These are phyloP conservation scores for Teratosphaeria zuluensis DNA, from an alignment of 2,329 filamentous ascomycete genomes.

Conservation along the genomic window DNA sequence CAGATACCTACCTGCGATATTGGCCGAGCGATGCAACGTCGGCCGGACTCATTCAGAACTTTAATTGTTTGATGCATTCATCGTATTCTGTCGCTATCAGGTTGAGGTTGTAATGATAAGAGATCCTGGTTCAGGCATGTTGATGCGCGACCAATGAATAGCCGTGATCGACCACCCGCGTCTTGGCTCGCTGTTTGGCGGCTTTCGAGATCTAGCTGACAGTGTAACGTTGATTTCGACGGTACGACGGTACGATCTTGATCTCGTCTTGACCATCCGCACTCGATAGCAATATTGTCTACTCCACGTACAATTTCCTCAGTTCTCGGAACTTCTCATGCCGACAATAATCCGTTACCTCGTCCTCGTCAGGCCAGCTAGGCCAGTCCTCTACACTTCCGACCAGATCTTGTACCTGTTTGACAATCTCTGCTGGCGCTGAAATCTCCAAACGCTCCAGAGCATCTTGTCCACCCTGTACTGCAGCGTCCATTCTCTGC, in stretches of 20 bases:
- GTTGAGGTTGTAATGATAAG: background rate
- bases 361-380: slow-evolving; percentile 34
- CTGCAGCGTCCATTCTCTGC: background rate
- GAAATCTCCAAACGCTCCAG: slow-evolving; percentile 8
- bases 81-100: background rate
- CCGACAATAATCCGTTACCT: slow-evolving; percentile 26
- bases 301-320: background rate
- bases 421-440: slow-evolving; percentile 10
- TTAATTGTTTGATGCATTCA: background rate
- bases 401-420: slow-evolving; percentile 14
- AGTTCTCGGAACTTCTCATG: slow-evolving; percentile 1
- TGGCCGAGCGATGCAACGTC: background rate
- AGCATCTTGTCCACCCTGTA: background rate
- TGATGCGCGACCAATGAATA: background rate
- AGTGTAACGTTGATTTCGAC: too few species aligned
- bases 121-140: background rate
- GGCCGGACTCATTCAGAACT: background rate
- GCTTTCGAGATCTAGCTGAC: too few species aligned
- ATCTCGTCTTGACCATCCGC: too few species aligned
- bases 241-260: too few species aligned
- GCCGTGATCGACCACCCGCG: background rate
- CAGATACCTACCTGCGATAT: background rate
- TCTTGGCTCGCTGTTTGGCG: background rate
- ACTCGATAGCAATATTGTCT: background rate
- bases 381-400: slow-evolving; percentile 32